These are phyloP conservation scores for Aspergillus sclerotialis DNA, from an alignment of 2,329 filamentous ascomycete genomes.

Conservation along the genomic window DNA sequence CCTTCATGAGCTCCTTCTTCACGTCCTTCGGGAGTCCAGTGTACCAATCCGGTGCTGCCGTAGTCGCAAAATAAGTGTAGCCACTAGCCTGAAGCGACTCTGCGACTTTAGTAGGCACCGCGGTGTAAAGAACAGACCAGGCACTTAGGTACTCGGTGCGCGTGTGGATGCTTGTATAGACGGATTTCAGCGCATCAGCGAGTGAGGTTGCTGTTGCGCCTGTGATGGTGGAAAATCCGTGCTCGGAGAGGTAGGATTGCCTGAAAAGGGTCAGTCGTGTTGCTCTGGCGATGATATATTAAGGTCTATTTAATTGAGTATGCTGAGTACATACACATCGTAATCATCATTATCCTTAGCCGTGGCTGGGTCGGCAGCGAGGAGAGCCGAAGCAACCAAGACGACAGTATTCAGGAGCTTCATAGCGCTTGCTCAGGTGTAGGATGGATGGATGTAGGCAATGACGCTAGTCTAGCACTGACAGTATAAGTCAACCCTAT, in stretches of 20 bases:
- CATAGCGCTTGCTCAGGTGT: too few species aligned
- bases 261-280: neutral
- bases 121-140: neutral
- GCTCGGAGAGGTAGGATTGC: constrained; percentile 1
- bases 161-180: neutral
- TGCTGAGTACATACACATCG: too few species aligned
- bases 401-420: neutral
- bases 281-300: neutral
- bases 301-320: neutral
- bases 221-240: neutral
- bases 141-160: neutral
- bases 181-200: constrained; percentile 1
- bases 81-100: neutral
- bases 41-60: constrained; percentile 1
- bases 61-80: neutral
- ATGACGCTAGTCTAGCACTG: too few species aligned
- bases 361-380: neutral
- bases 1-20: constrained; percentile 3
- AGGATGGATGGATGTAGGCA: too few species aligned
- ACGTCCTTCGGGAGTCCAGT: constrained; percentile 1
- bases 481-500: too few species aligned
- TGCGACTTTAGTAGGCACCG: neutral
- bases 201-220: constrained; percentile 2
- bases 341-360: constrained; percentile 4
- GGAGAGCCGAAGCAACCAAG: neutral